These are phyloP conservation scores for Pichia insulana DNA, from an alignment of 805 yeast genomes.

Conservation along the genomic window DNA sequence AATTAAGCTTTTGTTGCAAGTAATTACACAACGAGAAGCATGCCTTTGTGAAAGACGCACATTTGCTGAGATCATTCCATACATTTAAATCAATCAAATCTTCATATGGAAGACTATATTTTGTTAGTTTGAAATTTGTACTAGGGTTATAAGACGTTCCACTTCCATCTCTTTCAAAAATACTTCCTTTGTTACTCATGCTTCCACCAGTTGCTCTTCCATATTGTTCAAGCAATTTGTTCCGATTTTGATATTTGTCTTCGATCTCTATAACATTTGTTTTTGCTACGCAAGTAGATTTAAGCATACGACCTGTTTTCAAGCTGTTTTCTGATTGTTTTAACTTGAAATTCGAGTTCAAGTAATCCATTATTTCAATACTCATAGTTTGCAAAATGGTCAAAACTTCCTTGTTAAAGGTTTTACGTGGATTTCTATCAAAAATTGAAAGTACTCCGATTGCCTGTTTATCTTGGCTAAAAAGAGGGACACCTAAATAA, in stretches of 20 bases:
- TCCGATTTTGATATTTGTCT: not conserved
- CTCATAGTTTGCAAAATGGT: conserved; percentile 31
- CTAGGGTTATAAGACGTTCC: conserved; percentile 52
- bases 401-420: conserved; percentile 30
- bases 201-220: conserved; percentile 51
- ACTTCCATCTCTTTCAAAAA: conserved; percentile 57
- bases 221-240: conserved; percentile 27
- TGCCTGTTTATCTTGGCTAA: conserved; percentile 30
- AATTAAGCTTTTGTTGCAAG: conserved; percentile 27
- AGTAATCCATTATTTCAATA: conserved; percentile 32
- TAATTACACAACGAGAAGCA: conserved; percentile 32
- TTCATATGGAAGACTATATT: conserved; percentile 22
- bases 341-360: conserved; percentile 19
- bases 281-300: not conserved
- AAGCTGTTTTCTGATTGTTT: no score
- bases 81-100: conserved; percentile 27
- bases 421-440: conserved; percentile 36
- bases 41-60: conserved; percentile 38
- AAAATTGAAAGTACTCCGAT: conserved; percentile 56
- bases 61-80: conserved; percentile 28
- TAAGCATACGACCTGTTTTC: not conserved
- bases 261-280: not conserved
- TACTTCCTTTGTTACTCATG: conserved; percentile 24
- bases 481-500: conserved; percentile 58
- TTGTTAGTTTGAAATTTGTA: conserved; percentile 35